Base-by-base conservation (phyloP, 108 stramenopile genomes). In the Cylindrotheca closterium region DNA sequence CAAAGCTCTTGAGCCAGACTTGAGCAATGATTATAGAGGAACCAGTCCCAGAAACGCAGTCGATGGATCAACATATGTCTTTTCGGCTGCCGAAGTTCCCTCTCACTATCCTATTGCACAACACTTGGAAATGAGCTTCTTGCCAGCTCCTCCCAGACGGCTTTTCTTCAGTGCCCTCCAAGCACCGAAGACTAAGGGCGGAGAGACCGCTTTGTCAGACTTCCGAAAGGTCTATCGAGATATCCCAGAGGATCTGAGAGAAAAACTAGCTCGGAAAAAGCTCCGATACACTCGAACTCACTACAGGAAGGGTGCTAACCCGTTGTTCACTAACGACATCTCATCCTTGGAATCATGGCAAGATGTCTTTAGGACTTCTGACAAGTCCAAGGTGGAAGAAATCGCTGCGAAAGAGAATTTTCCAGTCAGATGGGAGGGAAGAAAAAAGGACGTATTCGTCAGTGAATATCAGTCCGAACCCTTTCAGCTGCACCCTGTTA, bases 121-220 rank as follows among this genome's bases (percentile, higher is more conserved):
- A 26, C 72, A 73, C 30, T 55, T 74, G 26, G 78, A 79, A 70
- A 79, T 79, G 78, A 65, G 68, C 31, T 79, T 79, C 54, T 64
- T 79, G 21, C 29, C 30, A 26, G 23, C 63, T 18, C 74, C 70
- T 25, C 78, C 78, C 10, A 47, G 34, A 22, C 31, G 29, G 21
- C 45, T 79, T 0, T 79, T 57, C 59, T 79, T 79, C 37, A 26
- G 57, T 26, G 59, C 60, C 31, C 33, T 78, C 31, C 51, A 79
- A 32, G 74, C 72, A 0, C 66, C 73, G 8, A 75, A 45, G 15
- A 3, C 29, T 19, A 30, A 17, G 55, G 30, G 19, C 1, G 78
- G 78, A 1, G 78, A 74, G 31, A 79, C 78, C 10, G 55, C 74
- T 17, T 30, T 79, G 1, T 26, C 51, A 51, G 78, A 79, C 29